Conservation (phyloP, 2,329 filamentous ascomycete species). For the Rutstroemia sp. region DNA sequence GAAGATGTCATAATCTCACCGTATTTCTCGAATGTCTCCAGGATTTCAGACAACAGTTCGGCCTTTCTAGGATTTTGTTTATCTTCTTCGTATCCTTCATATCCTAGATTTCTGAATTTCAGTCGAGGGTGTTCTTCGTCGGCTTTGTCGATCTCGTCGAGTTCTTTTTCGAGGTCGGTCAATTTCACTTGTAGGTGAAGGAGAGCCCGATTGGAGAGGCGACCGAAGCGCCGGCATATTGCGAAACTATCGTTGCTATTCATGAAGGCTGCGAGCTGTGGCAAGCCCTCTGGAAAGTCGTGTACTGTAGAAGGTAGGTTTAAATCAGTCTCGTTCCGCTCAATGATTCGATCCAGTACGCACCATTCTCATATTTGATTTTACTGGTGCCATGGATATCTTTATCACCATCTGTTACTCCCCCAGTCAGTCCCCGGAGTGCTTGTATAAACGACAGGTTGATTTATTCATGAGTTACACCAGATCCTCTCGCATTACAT, state of each 20-base stretch:
- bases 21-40: not conserved
- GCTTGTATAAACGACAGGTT: too few relatives aligned
- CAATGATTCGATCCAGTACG: not conserved
- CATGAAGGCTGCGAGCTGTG: constrained; percentile 13
- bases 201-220: constrained; percentile 1
- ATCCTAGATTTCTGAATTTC: constrained; percentile 2
- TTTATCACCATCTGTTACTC: not conserved
- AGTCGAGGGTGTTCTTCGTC: constrained; percentile 3
- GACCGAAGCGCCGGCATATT: constrained; percentile 11
- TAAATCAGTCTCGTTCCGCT: not conserved
- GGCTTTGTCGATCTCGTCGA: constrained; percentile 9
- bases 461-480: too few relatives aligned
- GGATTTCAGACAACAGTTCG: constrained; percentile 4
- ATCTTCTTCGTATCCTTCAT: not conserved
- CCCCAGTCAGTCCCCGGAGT: too few relatives aligned
- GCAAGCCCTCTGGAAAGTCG: constrained; percentile 10
- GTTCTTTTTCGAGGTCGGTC: constrained; percentile 9
- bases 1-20: not conserved
- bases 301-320: constrained; percentile 6
- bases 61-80: not conserved
- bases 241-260: constrained; percentile 11
- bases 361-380: not conserved
- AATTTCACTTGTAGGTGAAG: too few relatives aligned
- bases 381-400: not conserved
- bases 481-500: too few relatives aligned